These are phyloP conservation scores for Ustilago loliicola DNA, from an alignment of 1,284 basidiomycete genomes.

Conservation along the genomic window DNA sequence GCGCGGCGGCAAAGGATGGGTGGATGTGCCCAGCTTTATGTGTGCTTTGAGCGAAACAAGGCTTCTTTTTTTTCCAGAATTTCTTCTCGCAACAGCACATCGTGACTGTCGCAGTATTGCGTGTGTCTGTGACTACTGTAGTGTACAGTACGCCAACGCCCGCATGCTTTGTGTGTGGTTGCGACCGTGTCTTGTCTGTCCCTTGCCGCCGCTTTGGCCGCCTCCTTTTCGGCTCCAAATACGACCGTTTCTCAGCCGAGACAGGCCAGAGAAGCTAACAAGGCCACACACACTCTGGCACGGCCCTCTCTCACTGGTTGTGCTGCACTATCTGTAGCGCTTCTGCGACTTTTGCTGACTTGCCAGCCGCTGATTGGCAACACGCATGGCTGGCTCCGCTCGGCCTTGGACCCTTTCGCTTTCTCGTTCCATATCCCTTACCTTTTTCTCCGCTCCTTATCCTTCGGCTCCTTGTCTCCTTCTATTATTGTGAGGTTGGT, in stretches of 20 bases:
- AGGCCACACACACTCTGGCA: background rate
- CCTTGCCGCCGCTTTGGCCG: conserved; percentile 3
- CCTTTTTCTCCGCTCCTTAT: background rate
- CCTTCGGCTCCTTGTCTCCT: too few relatives aligned
- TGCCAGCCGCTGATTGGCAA: conserved; percentile 1
- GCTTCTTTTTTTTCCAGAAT: conserved; percentile 2
- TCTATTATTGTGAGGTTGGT: too few relatives aligned
- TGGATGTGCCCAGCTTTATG: conserved; percentile 3
- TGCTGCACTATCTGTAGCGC: background rate
- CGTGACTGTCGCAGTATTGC: background rate
- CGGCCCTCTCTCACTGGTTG: background rate
- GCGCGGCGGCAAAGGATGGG: background rate
- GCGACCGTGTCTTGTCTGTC: background rate
- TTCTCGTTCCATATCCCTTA: background rate
- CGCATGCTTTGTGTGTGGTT: background rate
- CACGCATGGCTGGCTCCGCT: conserved; percentile 9
- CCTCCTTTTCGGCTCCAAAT: background rate
- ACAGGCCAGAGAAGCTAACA: background rate
- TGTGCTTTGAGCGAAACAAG: background rate
- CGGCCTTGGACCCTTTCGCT: background rate
- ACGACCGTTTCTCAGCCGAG: background rate
- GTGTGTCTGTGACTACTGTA: too few relatives aligned
- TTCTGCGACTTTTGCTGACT: background rate
- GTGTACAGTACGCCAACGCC: background rate
- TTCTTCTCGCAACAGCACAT: background rate